Evolutionary conservation across 2,329 filamentous ascomycete species (phyloP).

Genomic region (Microdochium bolleyi): DNA sequence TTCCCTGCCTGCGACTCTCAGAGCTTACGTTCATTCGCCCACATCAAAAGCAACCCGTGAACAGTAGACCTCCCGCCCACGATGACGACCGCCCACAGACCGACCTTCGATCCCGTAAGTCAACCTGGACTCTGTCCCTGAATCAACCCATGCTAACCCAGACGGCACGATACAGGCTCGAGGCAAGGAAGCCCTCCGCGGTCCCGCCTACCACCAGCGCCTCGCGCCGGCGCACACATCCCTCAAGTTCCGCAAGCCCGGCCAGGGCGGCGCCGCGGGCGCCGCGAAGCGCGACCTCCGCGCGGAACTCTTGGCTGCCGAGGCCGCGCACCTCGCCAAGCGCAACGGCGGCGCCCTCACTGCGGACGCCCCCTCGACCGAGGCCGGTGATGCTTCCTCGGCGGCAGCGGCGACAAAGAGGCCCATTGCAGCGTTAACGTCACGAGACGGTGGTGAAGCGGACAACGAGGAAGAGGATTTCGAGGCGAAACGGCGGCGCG

Average conservation of each 20-base stretch:
- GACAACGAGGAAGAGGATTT: conserved; percentile 50
- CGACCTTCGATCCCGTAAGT: conserved; percentile 88
- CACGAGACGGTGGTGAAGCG: conserved; percentile 20
- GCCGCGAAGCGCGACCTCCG: conserved; percentile 67
- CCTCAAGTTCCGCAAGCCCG: conserved; percentile 84
- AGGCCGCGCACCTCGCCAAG: conserved; percentile 82
- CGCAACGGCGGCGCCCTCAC: conserved; percentile 55
- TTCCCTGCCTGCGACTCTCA: neutral
- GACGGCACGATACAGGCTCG: conserved; percentile 49
- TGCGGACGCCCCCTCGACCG: conserved; percentile 38
- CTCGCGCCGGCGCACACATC: conserved; percentile 89
- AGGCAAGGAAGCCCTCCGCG: conserved; percentile 90
- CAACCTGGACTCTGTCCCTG: neutral
- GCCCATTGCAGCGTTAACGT: conserved; percentile 44
- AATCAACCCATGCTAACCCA: conserved; percentile 12
- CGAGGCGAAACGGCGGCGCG: conserved; percentile 75
- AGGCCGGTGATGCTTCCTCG: conserved; percentile 26
- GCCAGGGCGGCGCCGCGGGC: conserved; percentile 80
- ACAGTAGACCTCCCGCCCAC: conserved; percentile 8
- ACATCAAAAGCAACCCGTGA: neutral
- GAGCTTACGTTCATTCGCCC: neutral
- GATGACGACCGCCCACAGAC: conserved; percentile 71
- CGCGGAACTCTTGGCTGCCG: conserved; percentile 81
- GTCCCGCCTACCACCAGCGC: conserved; percentile 91
- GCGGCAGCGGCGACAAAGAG: conserved; percentile 50